These are phyloP conservation scores for Coffea humblotiana DNA, from an alignment of 305 asterid genomes.

Conservation along the genomic window DNA sequence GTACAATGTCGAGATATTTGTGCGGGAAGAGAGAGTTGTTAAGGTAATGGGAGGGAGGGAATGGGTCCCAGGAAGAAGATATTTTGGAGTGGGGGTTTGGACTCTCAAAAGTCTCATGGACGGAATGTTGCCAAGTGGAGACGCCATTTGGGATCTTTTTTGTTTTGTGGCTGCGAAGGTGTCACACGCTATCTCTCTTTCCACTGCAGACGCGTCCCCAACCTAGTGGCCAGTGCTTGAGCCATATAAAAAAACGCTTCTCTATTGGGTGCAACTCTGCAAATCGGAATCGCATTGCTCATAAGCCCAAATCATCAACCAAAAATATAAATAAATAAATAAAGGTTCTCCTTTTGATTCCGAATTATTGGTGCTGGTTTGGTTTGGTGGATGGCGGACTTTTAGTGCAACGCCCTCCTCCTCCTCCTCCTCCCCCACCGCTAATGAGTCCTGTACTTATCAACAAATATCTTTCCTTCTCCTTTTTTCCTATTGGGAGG, in stretches of 20 bases:
- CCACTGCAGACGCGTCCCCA: not conserved
- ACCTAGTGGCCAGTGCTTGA: not conserved
- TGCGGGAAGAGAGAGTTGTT: not conserved
- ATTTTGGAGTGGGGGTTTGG: conserved; percentile 25
- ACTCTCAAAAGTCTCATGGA: conserved; percentile 28
- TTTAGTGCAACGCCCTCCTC: not conserved
- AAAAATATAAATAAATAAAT: too few species aligned
- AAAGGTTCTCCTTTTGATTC: too few species aligned
- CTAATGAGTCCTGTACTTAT: too few species aligned
- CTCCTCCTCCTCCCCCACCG: too few species aligned
- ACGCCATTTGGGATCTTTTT: conserved; percentile 20
- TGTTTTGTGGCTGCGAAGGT: conserved; percentile 49
- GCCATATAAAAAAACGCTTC: too few species aligned
- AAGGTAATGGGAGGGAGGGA: not conserved
- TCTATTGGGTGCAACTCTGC: not conserved
- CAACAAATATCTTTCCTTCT: not conserved
- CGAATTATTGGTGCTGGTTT: too few species aligned
- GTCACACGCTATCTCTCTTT: conserved; percentile 23
- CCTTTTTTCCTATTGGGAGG: not conserved
- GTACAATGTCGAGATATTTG: conserved; percentile 32
- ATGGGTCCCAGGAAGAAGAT: conserved; percentile 46
- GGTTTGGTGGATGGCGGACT: not conserved
- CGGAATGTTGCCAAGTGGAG: conserved; percentile 53
- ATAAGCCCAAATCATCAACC: not conserved
- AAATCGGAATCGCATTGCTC: not conserved